Conservation (phyloP, 2,329 filamentous ascomycete species). For the Apiospora phragmitis region DNA sequence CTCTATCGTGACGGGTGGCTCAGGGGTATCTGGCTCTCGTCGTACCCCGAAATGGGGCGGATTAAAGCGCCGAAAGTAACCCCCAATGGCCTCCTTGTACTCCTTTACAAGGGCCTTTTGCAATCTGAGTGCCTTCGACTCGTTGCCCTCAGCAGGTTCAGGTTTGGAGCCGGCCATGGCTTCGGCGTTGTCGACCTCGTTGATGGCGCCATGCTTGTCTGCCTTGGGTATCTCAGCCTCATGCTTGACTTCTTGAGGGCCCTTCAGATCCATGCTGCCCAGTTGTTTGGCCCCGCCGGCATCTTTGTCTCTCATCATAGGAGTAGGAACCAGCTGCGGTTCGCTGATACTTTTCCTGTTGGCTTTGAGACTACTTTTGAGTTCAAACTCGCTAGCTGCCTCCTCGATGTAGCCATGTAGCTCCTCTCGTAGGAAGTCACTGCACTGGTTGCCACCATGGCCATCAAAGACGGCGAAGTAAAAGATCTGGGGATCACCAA, state of each 20-base stretch:
- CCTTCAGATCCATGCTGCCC: slow-evolving; percentile 24
- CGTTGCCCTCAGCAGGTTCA: slow-evolving; percentile 51
- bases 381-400: slow-evolving; percentile 72
- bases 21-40: slow-evolving; percentile 33
- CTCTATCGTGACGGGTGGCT: slow-evolving; percentile 62
- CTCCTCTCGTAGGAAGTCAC: slow-evolving; percentile 79
- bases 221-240: slow-evolving; percentile 38
- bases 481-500: slow-evolving; percentile 92
- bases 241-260: slow-evolving; percentile 43
- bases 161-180: slow-evolving; percentile 41
- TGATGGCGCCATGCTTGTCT: slow-evolving; percentile 32
- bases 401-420: slow-evolving; percentile 89
- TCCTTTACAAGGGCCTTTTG: slow-evolving; percentile 71
- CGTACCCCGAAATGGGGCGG: slow-evolving; percentile 69
- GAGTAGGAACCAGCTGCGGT: slow-evolving; percentile 15
- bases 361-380: slow-evolving; percentile 71
- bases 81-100: slow-evolving; percentile 85
- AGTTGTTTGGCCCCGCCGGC: slow-evolving; percentile 42
- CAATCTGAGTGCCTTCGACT: slow-evolving; percentile 63
- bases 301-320: slow-evolving; percentile 29
- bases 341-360: slow-evolving; percentile 21
- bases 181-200: slow-evolving; percentile 37
- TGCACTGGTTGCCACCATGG: slow-evolving; percentile 88
- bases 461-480: slow-evolving; percentile 98
- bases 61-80: slow-evolving; percentile 90